These are phyloP conservation scores for Dryadomyces quercivorus DNA, from an alignment of 2,329 filamentous ascomycete species.

Conservation along the genomic window DNA sequence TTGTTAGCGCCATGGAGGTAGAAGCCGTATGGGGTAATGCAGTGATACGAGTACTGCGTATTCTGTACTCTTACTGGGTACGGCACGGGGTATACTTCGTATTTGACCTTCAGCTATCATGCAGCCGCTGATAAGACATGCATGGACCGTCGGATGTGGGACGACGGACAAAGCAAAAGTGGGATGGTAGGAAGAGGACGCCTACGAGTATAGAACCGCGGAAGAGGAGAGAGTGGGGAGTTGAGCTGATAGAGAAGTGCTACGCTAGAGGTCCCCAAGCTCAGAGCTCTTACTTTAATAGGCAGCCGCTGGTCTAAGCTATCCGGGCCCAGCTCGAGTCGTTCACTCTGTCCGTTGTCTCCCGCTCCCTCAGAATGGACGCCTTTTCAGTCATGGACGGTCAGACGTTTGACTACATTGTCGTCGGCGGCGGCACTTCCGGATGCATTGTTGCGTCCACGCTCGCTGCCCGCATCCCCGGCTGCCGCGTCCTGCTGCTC, in stretches of 20 bases:
- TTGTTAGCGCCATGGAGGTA: not conserved
- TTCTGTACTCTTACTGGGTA: no score
- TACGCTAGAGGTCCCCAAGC: no score
- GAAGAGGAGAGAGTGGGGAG: no score
- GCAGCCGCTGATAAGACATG: not conserved
- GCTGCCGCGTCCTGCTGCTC: not conserved
- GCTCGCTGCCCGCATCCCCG: not conserved
- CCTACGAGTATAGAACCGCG: no score
- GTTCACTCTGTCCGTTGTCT: no score
- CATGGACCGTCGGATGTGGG: not conserved
- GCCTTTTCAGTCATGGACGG: not conserved
- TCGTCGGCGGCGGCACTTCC: constrained; percentile 2
- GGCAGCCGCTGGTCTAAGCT: no score
- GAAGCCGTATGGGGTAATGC: no score
- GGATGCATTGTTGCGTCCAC: constrained; percentile 1
- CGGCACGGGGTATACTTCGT: not conserved
- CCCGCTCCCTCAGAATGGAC: no score
- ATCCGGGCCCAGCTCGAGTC: not conserved
- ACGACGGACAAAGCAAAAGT: not conserved
- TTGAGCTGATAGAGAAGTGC: no score
- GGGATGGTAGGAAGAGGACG: not conserved
- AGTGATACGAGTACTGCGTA: no score
- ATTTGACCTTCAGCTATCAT: not conserved
- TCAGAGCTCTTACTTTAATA: no score
- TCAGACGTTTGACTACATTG: constrained; percentile 2